phyloP scores from a whole-genome alignment of 2,329 filamentous ascomycete species.

The Cadophora gregata region DNA sequence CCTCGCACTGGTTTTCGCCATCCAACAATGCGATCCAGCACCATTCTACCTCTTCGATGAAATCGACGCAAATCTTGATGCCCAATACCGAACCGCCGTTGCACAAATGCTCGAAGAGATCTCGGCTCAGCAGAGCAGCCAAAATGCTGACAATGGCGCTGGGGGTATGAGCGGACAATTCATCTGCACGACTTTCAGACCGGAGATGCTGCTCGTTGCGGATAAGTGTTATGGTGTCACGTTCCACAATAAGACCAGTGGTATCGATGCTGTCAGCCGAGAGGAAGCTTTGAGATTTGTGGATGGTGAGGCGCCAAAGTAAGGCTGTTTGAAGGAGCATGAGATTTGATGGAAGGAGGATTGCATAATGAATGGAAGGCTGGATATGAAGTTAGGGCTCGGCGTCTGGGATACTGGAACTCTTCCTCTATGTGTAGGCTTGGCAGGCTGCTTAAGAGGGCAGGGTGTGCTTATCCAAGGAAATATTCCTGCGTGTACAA shows the following conservation, averaged over 20 bases:
- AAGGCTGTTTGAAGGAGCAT: neutral
- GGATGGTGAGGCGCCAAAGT: constrained; percentile 70
- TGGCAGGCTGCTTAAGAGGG: neutral
- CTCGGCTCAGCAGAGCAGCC: constrained; percentile 57
- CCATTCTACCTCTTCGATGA: constrained; percentile 99
- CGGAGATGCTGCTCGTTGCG: constrained; percentile 92
- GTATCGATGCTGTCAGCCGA: constrained; percentile 85
- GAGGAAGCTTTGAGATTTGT: constrained; percentile 94
- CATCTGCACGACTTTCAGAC: constrained; percentile 98
- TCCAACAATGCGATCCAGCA: constrained; percentile 95
- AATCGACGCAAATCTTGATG: constrained; percentile 97
- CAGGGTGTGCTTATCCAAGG: neutral
- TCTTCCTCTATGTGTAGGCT: neutral
- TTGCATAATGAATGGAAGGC: neutral
- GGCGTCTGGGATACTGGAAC: neutral
- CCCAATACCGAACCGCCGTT: constrained; percentile 96
- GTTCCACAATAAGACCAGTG: constrained; percentile 92
- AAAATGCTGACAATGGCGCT: constrained; percentile 48
- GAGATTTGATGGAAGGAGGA: neutral
- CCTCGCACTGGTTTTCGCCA: constrained; percentile 97
- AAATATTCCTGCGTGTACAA: neutral
- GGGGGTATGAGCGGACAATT: constrained; percentile 72
- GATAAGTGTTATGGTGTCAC: constrained; percentile 98
- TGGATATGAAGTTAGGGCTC: neutral
- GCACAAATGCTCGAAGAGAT: constrained; percentile 86